Percentiles rank a stretch among this genome's conserved stretches.
Conservation (phyloP, 2,329 filamentous ascomycete genomes). For the Colletotrichum spaethianum region DNA sequence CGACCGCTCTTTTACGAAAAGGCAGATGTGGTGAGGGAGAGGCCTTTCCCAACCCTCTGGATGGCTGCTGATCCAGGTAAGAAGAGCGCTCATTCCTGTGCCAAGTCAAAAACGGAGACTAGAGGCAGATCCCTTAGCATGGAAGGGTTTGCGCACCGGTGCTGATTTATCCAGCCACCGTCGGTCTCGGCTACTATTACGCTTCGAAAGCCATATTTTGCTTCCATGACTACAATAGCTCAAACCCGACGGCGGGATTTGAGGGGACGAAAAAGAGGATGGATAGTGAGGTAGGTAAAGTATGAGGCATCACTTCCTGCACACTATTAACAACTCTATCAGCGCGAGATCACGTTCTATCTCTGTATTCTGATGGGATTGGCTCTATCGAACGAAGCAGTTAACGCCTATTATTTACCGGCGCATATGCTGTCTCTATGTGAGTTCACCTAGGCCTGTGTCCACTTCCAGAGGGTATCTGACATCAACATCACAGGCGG, state of each 20-base stretch:
- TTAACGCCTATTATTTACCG: constrained; percentile 44
- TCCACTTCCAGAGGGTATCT: background rate
- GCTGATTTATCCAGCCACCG: constrained; percentile 43
- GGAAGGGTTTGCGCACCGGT: background rate
- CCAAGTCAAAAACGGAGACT: background rate
- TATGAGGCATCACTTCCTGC: background rate
- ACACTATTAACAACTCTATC: background rate
- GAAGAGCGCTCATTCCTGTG: constrained; percentile 14
- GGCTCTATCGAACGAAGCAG: constrained; percentile 43
- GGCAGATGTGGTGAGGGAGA: constrained; percentile 43
- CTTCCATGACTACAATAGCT: constrained; percentile 39
- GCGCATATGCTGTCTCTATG: constrained; percentile 44
- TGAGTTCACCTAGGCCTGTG: background rate
- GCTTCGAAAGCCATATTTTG: constrained; percentile 43
- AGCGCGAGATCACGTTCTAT: constrained; percentile 30
- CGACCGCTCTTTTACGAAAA: constrained; percentile 51
- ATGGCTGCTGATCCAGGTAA: constrained; percentile 53
- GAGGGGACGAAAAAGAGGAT: constrained; percentile 29
- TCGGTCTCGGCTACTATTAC: constrained; percentile 56
- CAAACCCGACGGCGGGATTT: constrained; percentile 24
- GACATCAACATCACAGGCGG: background rate
- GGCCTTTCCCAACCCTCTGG: constrained; percentile 53
- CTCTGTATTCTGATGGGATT: constrained; percentile 43
- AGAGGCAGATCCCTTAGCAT: background rate
- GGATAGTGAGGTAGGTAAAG: constrained; percentile 28